Conservation (phyloP, 352 stramenopile species). For the Pythium aphanidermatum region DNA sequence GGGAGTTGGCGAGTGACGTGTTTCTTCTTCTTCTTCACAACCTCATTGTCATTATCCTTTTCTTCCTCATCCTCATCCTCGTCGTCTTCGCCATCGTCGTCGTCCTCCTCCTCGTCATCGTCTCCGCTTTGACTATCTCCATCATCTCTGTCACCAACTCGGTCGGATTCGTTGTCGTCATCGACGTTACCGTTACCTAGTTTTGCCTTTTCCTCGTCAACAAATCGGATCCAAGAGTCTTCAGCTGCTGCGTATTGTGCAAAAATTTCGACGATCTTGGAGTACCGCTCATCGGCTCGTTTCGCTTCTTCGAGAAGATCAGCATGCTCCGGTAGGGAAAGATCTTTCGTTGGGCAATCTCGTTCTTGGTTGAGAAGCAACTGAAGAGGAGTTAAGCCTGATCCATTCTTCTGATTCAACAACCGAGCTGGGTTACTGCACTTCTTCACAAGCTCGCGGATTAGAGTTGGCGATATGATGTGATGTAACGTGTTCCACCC, state of each 20-base stretch:
- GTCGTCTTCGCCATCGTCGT: slow-evolving; percentile 4
- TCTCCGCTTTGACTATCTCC: slow-evolving; percentile 11
- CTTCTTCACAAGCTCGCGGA: slow-evolving; percentile 29
- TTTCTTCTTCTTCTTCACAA: slow-evolving; percentile 4
- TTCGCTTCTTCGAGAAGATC: slow-evolving; percentile 33
- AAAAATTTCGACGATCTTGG: slow-evolving; percentile 43
- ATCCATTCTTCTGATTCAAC: slow-evolving; percentile 40
- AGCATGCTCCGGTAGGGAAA: slow-evolving; percentile 17
- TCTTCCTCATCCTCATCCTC: slow-evolving; percentile 5
- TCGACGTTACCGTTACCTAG: neutral
- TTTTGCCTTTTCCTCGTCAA: slow-evolving; percentile 22
- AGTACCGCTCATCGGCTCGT: slow-evolving; percentile 33
- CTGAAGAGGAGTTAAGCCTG: slow-evolving; percentile 48
- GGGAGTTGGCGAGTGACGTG: neutral
- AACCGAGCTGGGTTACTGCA: slow-evolving; percentile 27
- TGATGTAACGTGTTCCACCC: slow-evolving; percentile 16
- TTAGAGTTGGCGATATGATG: slow-evolving; percentile 22
- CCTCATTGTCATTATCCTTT: too few relatives aligned
- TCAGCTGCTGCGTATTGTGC: slow-evolving; percentile 28
- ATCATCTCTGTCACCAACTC: slow-evolving; percentile 10
- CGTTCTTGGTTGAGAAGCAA: slow-evolving; percentile 35
- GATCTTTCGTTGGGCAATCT: slow-evolving; percentile 7
- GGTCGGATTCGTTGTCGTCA: slow-evolving; percentile 8
- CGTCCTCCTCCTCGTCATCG: slow-evolving; percentile 7
- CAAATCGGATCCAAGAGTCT: slow-evolving; percentile 32